Conservation (phyloP, 2,329 filamentous ascomycete genomes). For the Acrodontium crateriforme region DNA sequence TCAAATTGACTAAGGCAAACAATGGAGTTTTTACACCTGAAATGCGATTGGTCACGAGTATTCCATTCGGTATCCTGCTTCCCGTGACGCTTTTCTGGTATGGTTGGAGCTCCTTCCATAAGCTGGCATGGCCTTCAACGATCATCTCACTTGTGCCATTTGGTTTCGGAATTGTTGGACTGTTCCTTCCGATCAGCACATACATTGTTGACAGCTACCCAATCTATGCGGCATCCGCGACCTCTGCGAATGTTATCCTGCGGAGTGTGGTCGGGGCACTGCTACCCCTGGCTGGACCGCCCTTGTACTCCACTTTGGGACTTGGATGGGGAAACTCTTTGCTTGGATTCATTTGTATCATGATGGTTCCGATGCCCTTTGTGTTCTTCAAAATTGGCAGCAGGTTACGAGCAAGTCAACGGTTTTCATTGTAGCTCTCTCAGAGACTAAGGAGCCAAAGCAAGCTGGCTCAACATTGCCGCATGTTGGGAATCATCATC, state of each 20-base stretch:
- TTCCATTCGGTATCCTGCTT: conserved; percentile 10
- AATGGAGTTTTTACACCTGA: conserved; percentile 13
- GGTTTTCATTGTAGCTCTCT: too few species aligned
- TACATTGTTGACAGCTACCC: conserved; percentile 6
- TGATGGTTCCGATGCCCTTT: conserved; percentile 28
- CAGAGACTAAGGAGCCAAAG: too few species aligned
- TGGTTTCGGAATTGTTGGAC: conserved; percentile 2
- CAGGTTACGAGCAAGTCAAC: too few species aligned
- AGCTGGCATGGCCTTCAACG: conserved; percentile 11
- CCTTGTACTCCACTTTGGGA: conserved; percentile 23
- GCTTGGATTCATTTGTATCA: conserved; percentile 23
- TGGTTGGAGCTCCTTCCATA: conserved; percentile 15
- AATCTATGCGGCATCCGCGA: conserved; percentile 5
- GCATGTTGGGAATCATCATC: too few species aligned
- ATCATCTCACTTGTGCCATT: conserved; percentile 2
- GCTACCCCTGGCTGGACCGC: too few species aligned
- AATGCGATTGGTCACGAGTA: conserved; percentile 10
- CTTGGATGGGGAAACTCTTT: conserved; percentile 24
- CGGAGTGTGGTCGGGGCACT: conserved; percentile 4
- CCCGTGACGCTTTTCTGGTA: conserved; percentile 19
- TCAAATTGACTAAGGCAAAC: conserved; percentile 11
- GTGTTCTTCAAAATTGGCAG: conserved; percentile 19
- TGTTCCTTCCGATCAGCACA: conserved; percentile 1
- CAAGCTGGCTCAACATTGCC: too few species aligned
- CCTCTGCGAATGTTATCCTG: conserved; percentile 2